These are phyloP conservation scores for Diplocarpon rosae DNA, from an alignment of 2,329 filamentous ascomycete genomes.

Conservation along the genomic window DNA sequence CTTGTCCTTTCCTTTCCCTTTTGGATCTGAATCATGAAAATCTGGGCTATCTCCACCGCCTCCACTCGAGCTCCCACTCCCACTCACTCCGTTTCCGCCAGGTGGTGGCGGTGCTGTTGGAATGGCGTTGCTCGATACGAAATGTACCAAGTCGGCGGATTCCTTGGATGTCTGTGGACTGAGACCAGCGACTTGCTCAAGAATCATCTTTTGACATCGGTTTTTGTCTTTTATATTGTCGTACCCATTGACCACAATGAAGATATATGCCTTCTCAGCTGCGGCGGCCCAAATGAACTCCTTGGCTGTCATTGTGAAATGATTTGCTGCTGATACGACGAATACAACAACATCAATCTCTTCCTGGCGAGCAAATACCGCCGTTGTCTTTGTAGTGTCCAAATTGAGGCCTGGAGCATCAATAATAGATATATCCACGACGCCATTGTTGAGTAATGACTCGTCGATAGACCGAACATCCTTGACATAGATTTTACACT, in stretches of 20 bases:
- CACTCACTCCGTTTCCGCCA: conserved; percentile 42
- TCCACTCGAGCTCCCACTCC: conserved; percentile 40
- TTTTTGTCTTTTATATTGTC: conserved; percentile 89
- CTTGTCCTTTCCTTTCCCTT: conserved; percentile 75
- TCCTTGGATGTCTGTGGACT: conserved; percentile 92
- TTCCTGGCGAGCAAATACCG: conserved; percentile 92
- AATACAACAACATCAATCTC: conserved; percentile 99
- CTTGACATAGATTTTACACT: conserved; percentile 95
- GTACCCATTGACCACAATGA: conserved; percentile 96
- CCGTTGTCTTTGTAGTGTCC: conserved; percentile 93
- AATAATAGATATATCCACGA: conserved; percentile 95
- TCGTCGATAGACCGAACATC: conserved; percentile 84
- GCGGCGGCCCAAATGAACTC: conserved; percentile 96
- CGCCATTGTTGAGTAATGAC: conserved; percentile 90
- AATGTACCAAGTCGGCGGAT: conserved; percentile 84
- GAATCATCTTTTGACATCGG: conserved; percentile 81
- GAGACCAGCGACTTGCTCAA: conserved; percentile 79
- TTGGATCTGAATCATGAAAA: conserved; percentile 43
- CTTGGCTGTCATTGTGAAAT: conserved; percentile 94
- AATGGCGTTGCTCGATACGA: conserved; percentile 94
- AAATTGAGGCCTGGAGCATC: conserved; percentile 93
- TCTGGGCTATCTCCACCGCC: conserved; percentile 38
- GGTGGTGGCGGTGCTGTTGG: conserved; percentile 54
- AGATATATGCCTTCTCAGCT: conserved; percentile 95
- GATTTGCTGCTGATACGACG: conserved; percentile 93